Evolutionary conservation across 225 moss, liverwort and hornwort genomes (phyloP), one percentile per base, ranked within the genome.

Genomic region (Pseudoscleropodium purum): DNA sequence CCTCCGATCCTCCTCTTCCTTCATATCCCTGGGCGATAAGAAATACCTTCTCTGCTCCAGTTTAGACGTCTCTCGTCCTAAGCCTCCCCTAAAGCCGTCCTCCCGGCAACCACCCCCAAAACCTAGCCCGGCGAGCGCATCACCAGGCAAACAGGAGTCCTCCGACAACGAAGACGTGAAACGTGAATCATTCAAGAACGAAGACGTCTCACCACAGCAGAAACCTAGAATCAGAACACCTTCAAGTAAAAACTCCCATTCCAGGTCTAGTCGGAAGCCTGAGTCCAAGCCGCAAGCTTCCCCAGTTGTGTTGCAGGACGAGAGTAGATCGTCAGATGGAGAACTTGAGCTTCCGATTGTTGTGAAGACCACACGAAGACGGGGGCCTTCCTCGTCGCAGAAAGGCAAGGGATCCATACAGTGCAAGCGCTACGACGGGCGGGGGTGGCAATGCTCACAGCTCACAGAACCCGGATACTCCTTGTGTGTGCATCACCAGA

Each of bases 391-490:
- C 11, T 93, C 93, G 18, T 93, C 94, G 34, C 94, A 94, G 68
- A 94, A 93, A 67, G 94, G 93, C 49, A 93, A 94, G 63, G 94
- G 94, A 11, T 89, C 93, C 25, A 94, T 93, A 45, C 94, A 94
- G 87, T 94, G 94, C 89, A 94, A 94, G 87, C 91, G 94, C 54
- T 94, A 94, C 84, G 94, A 94, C 63, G 94, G 94, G 26, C 81
- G 94, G 37, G 94, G 94, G 17, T 94, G 94, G 94, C 94, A 93
- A 56, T 94, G 94, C 91, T 94, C 94, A 20, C 89, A 92, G 5
- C 89, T 94, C 81, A 94, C 94, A 36, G 94, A 94, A 78, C 94
- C 94, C 45, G 94, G 94, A 13, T 94, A 93, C 82, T 94, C 94
- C 11, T 82, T 94, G 47, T 93, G 94, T 60, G 93, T 94, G 75